phyloP scores from a whole-genome alignment of 2,329 filamentous ascomycete genomes.

The Amauroascus niger region DNA sequence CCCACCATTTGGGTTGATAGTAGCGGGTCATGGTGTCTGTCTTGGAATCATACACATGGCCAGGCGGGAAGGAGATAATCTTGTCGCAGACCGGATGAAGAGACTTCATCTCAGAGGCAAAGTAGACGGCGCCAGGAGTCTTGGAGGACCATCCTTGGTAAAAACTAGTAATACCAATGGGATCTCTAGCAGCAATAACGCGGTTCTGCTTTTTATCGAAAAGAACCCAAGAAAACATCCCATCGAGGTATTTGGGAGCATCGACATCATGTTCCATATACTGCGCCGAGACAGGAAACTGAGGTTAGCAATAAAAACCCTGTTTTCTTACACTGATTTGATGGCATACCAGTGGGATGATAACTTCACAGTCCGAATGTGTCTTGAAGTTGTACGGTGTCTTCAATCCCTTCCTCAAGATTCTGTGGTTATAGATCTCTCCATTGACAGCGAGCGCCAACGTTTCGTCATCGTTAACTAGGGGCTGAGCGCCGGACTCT shows the following conservation, averaged over 20 bases:
- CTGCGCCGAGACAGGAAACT: constrained; percentile 36
- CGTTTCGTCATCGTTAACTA: constrained; percentile 80
- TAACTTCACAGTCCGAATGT: constrained; percentile 95
- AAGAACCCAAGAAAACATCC: constrained; percentile 99
- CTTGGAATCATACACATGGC: constrained; percentile 91
- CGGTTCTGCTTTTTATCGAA: constrained; percentile 94
- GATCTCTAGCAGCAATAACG: constrained; percentile 86
- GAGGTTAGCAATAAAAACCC: background rate
- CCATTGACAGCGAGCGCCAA: constrained; percentile 95
- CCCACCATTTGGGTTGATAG: constrained; percentile 88
- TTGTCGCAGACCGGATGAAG: constrained; percentile 89
- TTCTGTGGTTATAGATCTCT: constrained; percentile 98
- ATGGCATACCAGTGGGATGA: constrained; percentile 76
- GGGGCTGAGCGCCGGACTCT: constrained; percentile 92
- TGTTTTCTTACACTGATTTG: background rate
- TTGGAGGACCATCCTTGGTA: constrained; percentile 87
- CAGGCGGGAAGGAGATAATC: constrained; percentile 87
- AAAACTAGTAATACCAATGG: constrained; percentile 93
- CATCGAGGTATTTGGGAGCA: constrained; percentile 85
- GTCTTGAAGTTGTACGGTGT: constrained; percentile 94
- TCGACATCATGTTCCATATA: constrained; percentile 89
- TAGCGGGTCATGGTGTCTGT: constrained; percentile 78
- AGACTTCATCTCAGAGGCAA: constrained; percentile 93
- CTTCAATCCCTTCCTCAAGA: constrained; percentile 79
- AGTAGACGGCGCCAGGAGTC: constrained; percentile 79